Evolutionary conservation across 2,329 filamentous ascomycete species (phyloP), one percentile per base, ranked within the genome.

Genomic region (Diaporthe ampelina): DNA sequence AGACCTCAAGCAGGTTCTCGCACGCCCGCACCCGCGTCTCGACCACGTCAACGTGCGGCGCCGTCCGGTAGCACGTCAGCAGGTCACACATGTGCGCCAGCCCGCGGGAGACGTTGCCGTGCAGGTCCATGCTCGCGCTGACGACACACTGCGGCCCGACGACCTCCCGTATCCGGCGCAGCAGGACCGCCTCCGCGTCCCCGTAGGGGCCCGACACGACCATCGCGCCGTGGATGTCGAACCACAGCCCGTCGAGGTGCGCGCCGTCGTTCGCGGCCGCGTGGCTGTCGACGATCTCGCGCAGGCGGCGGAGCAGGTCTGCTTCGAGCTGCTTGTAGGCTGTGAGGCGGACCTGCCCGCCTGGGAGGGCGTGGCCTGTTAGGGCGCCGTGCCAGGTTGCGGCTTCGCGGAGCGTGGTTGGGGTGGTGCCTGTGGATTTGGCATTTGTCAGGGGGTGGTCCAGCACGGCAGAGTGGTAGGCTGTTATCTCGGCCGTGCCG

Each of bases 171-270:
- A 88, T 83, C 0, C 86, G 85, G 17, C 79, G 78, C 26, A 89
- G 80, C 37, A 89, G 83, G 71, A 88, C 85, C 2, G 82, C 83
- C 74, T 90, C 88, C 1, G 79, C 80, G 76, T 90, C 88, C 2
- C 86, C 84, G 7, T 89, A 71, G 1, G 13, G 9, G 0, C 81
- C 86, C 48, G 88, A 85, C 0, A 89, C 88, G 58, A 85, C 87
- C 87, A 90, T 89, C 5, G 88, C 88, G 19, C 88, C 88, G 76
- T 90, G 88, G 40, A 90, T 89, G 75, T 89, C 88, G 72, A 88
- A 87, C 87, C 87, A 90, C 10, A 90, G 78, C 1, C 88, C 88
- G 69, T 89, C 84, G 2, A 89, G 73, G 9, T 10, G 35, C 0
- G 76, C 76, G 35, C 48, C 63, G 19, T 87, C 87, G 59, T 88